Percentiles rank a stretch among this genome's conserved stretches.
Evolutionary conservation across 805 yeast genomes (phyloP).

Genomic region (Pichia manshurica): DNA sequence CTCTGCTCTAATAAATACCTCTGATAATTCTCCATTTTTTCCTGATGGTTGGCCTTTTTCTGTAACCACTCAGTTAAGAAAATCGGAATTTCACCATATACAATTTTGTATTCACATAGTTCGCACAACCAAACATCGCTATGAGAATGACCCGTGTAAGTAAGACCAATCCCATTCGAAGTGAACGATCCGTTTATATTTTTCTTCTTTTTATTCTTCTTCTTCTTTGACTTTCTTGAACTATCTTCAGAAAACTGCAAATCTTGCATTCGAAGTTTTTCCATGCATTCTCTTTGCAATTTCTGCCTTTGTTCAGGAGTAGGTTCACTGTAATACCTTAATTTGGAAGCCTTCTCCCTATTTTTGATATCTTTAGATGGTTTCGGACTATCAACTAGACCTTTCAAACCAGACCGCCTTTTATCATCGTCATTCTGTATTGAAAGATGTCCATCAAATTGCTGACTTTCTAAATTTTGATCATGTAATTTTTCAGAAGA

Average conservation of each 20-base stretch:
- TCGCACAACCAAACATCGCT: slow-evolving; percentile 31
- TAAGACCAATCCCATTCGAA: background rate
- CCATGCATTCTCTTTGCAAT: slow-evolving; percentile 6
- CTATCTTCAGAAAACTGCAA: background rate
- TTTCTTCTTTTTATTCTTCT: slow-evolving; percentile 12
- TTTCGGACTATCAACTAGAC: background rate
- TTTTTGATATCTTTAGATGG: background rate
- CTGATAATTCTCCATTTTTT: slow-evolving; percentile 25
- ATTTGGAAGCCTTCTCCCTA: background rate
- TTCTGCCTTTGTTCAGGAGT: slow-evolving; percentile 4
- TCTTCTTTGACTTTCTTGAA: slow-evolving; percentile 14
- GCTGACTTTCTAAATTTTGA: background rate
- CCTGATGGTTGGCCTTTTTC: slow-evolving; percentile 28
- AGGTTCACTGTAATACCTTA: background rate
- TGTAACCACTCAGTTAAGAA: slow-evolving; percentile 43
- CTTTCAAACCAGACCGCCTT: background rate
- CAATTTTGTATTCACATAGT: slow-evolving; percentile 45
- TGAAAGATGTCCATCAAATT: background rate
- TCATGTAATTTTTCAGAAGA: background rate
- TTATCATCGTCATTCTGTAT: background rate
- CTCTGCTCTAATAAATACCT: slow-evolving; percentile 15
- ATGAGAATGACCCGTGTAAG: background rate
- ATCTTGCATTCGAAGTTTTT: slow-evolving; percentile 4
- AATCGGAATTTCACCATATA: slow-evolving; percentile 41
- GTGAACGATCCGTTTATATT: background rate